Evolutionary conservation across 2,329 filamentous ascomycete species (phyloP).

Genomic region (Ophiostoma sp.): DNA sequence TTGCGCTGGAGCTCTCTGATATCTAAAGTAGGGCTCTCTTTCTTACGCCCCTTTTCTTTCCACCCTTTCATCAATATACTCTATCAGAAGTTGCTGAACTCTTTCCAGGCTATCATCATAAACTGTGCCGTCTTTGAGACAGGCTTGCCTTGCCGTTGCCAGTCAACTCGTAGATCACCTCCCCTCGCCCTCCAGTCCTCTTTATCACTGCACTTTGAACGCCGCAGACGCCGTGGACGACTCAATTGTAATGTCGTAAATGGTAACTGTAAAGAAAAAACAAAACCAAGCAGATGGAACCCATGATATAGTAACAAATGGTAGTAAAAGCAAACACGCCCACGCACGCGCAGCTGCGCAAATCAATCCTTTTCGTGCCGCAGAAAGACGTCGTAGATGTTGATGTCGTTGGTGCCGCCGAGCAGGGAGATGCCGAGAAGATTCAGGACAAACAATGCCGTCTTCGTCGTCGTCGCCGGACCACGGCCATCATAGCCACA

Average conservation of each 20-base stretch:
- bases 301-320: slow-evolving; percentile 17
- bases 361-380: neutral
- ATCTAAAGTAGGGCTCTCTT: neutral
- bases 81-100: neutral
- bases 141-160: neutral
- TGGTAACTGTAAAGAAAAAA: neutral
- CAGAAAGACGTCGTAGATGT: neutral
- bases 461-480: neutral
- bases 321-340: slow-evolving; percentile 14
- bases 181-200: neutral
- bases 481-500: neutral
- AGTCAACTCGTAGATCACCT: neutral
- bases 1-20: neutral
- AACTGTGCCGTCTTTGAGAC: neutral
- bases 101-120: neutral
- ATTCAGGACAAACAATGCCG: neutral
- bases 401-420: neutral
- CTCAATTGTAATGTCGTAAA: slow-evolving; percentile 11
- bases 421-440: neutral
- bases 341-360: neutral
- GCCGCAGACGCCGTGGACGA: neutral
- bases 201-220: neutral
- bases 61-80: neutral
- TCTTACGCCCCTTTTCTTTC: neutral
- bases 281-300: slow-evolving; percentile 14